These are phyloP conservation scores for Nissolia schottii DNA, from an alignment of 306 rosid genomes.

Conservation along the genomic window DNA sequence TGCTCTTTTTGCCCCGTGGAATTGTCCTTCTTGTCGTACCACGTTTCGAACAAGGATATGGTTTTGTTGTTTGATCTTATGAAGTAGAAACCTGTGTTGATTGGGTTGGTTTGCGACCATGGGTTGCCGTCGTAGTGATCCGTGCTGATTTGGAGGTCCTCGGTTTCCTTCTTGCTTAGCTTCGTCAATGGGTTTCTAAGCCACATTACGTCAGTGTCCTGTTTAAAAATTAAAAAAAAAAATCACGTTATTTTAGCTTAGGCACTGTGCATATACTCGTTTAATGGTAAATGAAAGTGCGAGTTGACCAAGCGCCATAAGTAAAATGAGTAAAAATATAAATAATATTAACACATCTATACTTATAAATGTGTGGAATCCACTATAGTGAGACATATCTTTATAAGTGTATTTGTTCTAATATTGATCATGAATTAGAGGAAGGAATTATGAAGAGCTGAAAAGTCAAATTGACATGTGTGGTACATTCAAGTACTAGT, in stretches of 20 bases:
- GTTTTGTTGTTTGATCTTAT: slow-evolving; percentile 64
- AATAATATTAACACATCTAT: too few relatives aligned
- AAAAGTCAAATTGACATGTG: too few relatives aligned
- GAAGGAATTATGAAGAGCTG: background rate
- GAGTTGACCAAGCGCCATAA: too few relatives aligned
- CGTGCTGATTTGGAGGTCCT: slow-evolving; percentile 68
- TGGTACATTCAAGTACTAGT: too few relatives aligned
- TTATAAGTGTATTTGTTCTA: too few relatives aligned
- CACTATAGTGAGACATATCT: too few relatives aligned
- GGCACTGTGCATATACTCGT: too few relatives aligned
- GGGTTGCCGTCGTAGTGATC: slow-evolving; percentile 47
- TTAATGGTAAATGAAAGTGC: too few relatives aligned
- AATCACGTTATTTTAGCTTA: too few relatives aligned
- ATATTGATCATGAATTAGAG: too few relatives aligned
- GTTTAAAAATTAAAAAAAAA: background rate
- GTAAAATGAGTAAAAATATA: too few relatives aligned
- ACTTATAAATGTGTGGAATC: too few relatives aligned
- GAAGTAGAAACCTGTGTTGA: slow-evolving; percentile 81
- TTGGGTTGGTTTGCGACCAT: slow-evolving; percentile 30
- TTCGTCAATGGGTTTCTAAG: slow-evolving; percentile 61
- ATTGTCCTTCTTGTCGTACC: slow-evolving; percentile 58
- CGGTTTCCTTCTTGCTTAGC: slow-evolving; percentile 47
- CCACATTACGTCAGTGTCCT: slow-evolving; percentile 92
- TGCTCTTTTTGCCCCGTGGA: slow-evolving; percentile 64
- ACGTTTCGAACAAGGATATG: slow-evolving; percentile 48